A percentile compares a stretch with the other conserved stretches of the same genome.
Conservation (phyloP, 441 rosid genomes). For the Macaranga tanarius region DNA sequence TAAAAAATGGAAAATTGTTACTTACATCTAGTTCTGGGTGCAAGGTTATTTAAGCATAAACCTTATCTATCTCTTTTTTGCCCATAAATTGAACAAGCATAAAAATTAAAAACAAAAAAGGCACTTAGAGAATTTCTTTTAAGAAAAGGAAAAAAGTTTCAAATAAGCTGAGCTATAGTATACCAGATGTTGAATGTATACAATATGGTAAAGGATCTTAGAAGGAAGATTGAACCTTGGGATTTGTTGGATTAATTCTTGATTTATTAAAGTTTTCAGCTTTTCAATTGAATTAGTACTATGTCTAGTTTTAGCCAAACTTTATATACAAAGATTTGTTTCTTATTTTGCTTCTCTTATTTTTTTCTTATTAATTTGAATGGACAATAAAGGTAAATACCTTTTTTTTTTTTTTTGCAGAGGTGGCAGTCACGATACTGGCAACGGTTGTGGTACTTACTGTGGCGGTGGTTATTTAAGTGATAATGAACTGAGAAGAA, state of each 20-base stretch:
- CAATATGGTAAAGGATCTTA: conserved; percentile 79
- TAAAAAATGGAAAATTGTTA: neutral
- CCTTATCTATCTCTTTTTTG: conserved; percentile 86
- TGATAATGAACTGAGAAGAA: too few species aligned
- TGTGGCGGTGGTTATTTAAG: too few species aligned
- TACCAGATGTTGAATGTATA: conserved; percentile 63
- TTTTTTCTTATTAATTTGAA: too few species aligned
- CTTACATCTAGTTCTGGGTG: conserved; percentile 68
- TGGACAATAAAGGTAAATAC: too few species aligned
- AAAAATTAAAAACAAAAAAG: conserved; percentile 4
- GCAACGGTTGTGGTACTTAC: too few species aligned
- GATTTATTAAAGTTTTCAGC: conserved; percentile 82
- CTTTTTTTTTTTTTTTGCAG: too few species aligned
- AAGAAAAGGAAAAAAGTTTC: neutral
- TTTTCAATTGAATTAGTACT: too few species aligned
- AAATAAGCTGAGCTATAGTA: conserved; percentile 6
- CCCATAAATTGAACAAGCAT: conserved; percentile 36
- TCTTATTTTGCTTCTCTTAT: too few species aligned
- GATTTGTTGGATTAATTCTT: conserved; percentile 56
- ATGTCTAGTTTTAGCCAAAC: too few species aligned
- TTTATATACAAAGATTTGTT: too few species aligned
- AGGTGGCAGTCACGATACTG: too few species aligned
- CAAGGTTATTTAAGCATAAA: conserved; percentile 83
- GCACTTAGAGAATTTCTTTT: neutral
- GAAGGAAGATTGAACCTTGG: conserved; percentile 64